These are phyloP conservation scores for Musa schizocarpa DNA, from an alignment of 176 grass and related monocot species.

Conservation along the genomic window DNA sequence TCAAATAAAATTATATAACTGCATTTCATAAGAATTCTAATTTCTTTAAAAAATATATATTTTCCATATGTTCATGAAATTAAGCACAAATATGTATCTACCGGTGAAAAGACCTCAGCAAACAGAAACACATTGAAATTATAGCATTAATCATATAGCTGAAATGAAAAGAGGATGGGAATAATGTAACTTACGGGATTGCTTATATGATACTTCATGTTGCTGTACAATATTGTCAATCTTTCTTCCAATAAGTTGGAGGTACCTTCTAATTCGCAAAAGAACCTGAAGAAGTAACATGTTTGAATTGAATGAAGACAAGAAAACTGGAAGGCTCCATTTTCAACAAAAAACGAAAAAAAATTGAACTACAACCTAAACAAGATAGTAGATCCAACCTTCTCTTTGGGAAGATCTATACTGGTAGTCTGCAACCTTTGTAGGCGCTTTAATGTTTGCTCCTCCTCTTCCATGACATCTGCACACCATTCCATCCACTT, in stretches of 20 bases:
- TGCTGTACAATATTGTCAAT: slow-evolving; percentile 73
- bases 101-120: neutral
- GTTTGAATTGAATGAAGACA: slow-evolving; percentile 7
- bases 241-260: slow-evolving; percentile 87
- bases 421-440: slow-evolving; percentile 96
- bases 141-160: neutral
- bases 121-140: neutral
- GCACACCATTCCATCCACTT: slow-evolving; percentile 99
- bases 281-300: slow-evolving; percentile 65
- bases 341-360: slow-evolving; percentile 13
- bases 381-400: slow-evolving; percentile 41
- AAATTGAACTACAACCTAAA: neutral
- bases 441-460: slow-evolving; percentile 79
- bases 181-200: slow-evolving; percentile 57
- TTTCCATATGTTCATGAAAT: too few relatives aligned
- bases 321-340: neutral
- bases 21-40: too few relatives aligned
- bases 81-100: neutral
- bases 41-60: too few relatives aligned
- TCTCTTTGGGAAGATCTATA: slow-evolving; percentile 90
- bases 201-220: slow-evolving; percentile 83
- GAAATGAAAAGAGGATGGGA: neutral
- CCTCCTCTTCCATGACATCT: slow-evolving; percentile 84
- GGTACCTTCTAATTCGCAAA: slow-evolving; percentile 90
- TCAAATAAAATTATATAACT: too few relatives aligned